These are phyloP conservation scores for Naganishia friedmannii DNA, from an alignment of 768 basidiomycete species.

Conservation along the genomic window DNA sequence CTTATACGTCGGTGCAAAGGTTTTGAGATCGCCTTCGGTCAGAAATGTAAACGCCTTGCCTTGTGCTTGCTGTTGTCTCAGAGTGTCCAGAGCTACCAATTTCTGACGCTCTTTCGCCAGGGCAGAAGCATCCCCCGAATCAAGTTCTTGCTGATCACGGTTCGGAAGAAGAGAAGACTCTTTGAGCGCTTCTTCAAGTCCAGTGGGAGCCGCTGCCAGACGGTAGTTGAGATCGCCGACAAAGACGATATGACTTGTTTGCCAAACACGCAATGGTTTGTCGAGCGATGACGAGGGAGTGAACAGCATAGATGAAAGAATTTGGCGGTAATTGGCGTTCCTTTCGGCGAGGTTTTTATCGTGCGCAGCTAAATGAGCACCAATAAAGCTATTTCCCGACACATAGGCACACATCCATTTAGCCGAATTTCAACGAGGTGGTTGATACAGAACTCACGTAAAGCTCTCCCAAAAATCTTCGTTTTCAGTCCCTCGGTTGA, in stretches of 20 bases:
- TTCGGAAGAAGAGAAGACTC: conserved; percentile 40
- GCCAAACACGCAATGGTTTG: conserved; percentile 62
- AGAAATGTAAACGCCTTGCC: conserved; percentile 69
- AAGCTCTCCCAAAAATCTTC: conserved; percentile 66
- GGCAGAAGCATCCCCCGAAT: conserved; percentile 12
- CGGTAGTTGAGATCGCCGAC: conserved; percentile 94
- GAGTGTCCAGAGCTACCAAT: conserved; percentile 45
- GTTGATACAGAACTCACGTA: conserved; percentile 63
- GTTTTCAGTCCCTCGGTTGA: conserved; percentile 59
- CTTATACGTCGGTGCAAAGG: conserved; percentile 89
- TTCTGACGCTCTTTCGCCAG: conserved; percentile 42
- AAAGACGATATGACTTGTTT: conserved; percentile 85
- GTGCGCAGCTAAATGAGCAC: conserved; percentile 85
- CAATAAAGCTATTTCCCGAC: conserved; percentile 67
- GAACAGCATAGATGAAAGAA: conserved; percentile 78
- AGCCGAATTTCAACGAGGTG: not conserved
- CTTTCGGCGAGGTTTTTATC: conserved; percentile 64
- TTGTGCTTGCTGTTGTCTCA: conserved; percentile 59
- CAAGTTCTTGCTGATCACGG: not conserved
- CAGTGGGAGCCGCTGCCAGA: conserved; percentile 55
- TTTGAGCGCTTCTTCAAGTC: conserved; percentile 55
- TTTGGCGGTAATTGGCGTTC: conserved; percentile 74
- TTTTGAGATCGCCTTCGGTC: conserved; percentile 80
- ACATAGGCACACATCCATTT: not conserved
- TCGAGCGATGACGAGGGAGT: conserved; percentile 59